These are phyloP conservation scores for Aspergillus pseudotamarii DNA, from an alignment of 2,329 filamentous ascomycete genomes.

Conservation along the genomic window DNA sequence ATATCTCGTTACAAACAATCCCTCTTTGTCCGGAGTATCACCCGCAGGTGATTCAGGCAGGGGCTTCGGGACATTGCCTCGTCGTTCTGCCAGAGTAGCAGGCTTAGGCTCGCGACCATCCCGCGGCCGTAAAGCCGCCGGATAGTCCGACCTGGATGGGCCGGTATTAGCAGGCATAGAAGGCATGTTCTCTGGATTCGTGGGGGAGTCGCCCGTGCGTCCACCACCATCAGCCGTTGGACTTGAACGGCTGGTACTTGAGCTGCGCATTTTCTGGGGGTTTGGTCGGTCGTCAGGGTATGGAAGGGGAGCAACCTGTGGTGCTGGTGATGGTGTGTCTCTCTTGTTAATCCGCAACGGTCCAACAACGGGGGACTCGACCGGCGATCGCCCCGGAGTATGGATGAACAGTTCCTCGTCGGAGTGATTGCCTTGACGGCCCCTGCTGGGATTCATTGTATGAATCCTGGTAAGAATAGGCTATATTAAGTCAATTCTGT, in stretches of 20 bases:
- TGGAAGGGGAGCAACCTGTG: conserved; percentile 60
- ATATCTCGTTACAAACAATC: conserved; percentile 71
- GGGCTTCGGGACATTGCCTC: conserved; percentile 74
- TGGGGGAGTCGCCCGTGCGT: conserved; percentile 24
- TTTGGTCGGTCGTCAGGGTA: conserved; percentile 69
- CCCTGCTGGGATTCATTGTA: conserved; percentile 48
- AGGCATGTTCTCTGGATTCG: conserved; percentile 28
- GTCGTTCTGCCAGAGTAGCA: conserved; percentile 74
- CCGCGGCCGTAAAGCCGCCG: conserved; percentile 43
- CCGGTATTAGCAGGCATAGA: conserved; percentile 29
- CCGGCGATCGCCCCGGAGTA: conserved; percentile 34
- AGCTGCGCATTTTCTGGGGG: conserved; percentile 39
- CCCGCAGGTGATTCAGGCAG: conserved; percentile 81
- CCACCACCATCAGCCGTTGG: conserved; percentile 29
- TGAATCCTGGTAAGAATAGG: background rate
- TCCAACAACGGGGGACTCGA: conserved; percentile 76
- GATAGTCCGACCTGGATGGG: conserved; percentile 40
- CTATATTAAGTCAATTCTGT: background rate
- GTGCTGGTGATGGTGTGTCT: conserved; percentile 62
- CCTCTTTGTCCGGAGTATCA: conserved; percentile 73
- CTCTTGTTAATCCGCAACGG: conserved; percentile 85
- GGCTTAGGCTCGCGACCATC: conserved; percentile 56
- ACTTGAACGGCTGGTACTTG: conserved; percentile 32
- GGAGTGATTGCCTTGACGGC: conserved; percentile 67
- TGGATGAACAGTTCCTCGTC: conserved; percentile 79